These are phyloP conservation scores for Wickerhamomyces subpelliculosus DNA, from an alignment of 805 yeast species.

Conservation along the genomic window DNA sequence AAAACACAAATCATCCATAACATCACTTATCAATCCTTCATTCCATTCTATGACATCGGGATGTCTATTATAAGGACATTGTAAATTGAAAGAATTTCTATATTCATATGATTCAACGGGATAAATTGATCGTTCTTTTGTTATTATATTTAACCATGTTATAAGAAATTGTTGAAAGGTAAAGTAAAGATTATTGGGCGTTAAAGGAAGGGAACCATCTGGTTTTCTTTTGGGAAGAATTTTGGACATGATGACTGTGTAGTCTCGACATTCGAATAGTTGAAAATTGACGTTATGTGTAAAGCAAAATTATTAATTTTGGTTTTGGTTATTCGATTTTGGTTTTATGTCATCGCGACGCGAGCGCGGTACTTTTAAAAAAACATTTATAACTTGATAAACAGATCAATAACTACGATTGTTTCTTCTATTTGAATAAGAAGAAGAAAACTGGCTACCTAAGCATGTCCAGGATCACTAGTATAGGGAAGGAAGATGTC, in stretches of 20 bases:
- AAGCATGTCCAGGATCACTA: not conserved
- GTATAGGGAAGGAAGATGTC: constrained; percentile 36
- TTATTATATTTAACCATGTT: constrained; percentile 29
- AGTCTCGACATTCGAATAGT: no score
- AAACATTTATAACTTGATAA: no score
- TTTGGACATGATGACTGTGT: not conserved
- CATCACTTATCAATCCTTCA: constrained; percentile 7
- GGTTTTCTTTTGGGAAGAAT: not conserved
- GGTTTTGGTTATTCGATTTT: no score
- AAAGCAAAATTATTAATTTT: no score
- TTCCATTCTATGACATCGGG: constrained; percentile 29
- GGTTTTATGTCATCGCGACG: no score
- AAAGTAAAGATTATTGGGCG: constrained; percentile 9
- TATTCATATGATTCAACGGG: constrained; percentile 28
- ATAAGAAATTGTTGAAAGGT: constrained; percentile 24
- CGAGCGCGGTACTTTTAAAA: not conserved
- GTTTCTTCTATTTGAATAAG: not conserved
- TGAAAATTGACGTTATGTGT: not conserved
- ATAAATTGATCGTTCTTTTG: constrained; percentile 30
- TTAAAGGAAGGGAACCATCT: constrained; percentile 4
- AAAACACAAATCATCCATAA: constrained; percentile 4
- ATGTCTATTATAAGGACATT: constrained; percentile 38
- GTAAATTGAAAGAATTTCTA: constrained; percentile 35
- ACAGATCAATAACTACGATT: no score
- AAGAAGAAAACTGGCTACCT: not conserved